phyloP scores from a whole-genome alignment of 2,329 filamentous ascomycete genomes.

The Pseudopyricularia javanii region DNA sequence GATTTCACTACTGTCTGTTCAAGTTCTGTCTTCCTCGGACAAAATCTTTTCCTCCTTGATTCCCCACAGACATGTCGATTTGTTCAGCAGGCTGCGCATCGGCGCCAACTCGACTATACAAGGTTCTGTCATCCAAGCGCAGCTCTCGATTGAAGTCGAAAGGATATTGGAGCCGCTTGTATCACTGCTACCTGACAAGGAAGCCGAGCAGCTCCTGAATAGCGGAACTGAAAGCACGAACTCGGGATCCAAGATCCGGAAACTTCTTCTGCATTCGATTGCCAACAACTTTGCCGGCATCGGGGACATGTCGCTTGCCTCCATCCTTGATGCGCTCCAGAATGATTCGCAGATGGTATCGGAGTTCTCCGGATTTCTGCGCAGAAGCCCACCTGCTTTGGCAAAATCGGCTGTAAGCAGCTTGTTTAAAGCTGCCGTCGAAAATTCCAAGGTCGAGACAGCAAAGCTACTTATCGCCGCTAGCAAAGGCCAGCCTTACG shows the following conservation, averaged over 20 bases:
- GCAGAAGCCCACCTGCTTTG: background rate
- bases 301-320: background rate
- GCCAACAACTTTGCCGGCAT: background rate
- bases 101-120: too few relatives aligned
- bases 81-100: too few relatives aligned
- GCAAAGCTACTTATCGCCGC: background rate
- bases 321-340: background rate
- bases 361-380: background rate
- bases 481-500: background rate
- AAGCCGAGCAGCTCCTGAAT: background rate
- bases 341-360: background rate
- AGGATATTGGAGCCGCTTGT: background rate
- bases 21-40: background rate
- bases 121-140: too few relatives aligned
- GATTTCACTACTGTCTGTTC: too few relatives aligned
- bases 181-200: background rate
- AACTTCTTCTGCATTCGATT: background rate
- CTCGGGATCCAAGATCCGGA: background rate
- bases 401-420: background rate
- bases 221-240: background rate
- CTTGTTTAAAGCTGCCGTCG: background rate
- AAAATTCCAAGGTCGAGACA: background rate
- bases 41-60: too few relatives aligned
- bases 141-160: background rate
- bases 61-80: too few relatives aligned